Conservation (phyloP, 768 basidiomycete genomes). For the Lentinula guzmanii region DNA sequence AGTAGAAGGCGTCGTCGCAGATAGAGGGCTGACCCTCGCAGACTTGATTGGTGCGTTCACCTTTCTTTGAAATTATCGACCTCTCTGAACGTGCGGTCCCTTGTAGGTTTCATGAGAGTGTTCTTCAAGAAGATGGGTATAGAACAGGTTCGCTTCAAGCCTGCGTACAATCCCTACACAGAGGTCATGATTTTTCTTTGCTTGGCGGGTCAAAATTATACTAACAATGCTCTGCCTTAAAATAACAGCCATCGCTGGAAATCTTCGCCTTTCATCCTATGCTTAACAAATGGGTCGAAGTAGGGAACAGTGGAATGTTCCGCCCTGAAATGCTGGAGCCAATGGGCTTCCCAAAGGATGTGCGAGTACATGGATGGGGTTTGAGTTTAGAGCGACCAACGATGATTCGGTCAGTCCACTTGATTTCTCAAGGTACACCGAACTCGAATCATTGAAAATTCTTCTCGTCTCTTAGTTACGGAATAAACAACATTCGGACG, state of each 20-base stretch:
- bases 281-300: slow-evolving; percentile 93
- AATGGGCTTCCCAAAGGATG: slow-evolving; percentile 96
- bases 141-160: slow-evolving; percentile 91
- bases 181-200: slow-evolving; percentile 46
- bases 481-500: slow-evolving; percentile 95
- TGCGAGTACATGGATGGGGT: slow-evolving; percentile 97
- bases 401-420: slow-evolving; percentile 81
- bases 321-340: slow-evolving; percentile 98
- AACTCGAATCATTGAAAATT: neutral
- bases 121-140: slow-evolving; percentile 99
- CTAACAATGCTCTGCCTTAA: slow-evolving; percentile 3
- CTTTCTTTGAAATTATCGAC: neutral
- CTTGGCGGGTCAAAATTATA: slow-evolving; percentile 1
- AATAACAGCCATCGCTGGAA: slow-evolving; percentile 83
- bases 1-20: slow-evolving; percentile 99
- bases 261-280: slow-evolving; percentile 98
- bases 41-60: slow-evolving; percentile 78
- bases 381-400: slow-evolving; percentile 92
- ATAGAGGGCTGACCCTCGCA: slow-evolving; percentile 85
- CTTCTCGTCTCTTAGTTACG: slow-evolving; percentile 54
- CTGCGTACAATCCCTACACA: slow-evolving; percentile 97
- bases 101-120: slow-evolving; percentile 90
- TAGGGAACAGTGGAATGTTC: slow-evolving; percentile 99
- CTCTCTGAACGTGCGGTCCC: no score
- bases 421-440: neutral